Evolutionary conservation across 768 basidiomycete species (phyloP), one percentile per base, ranked within the genome.

Genomic region (Boletus sensibilis): DNA sequence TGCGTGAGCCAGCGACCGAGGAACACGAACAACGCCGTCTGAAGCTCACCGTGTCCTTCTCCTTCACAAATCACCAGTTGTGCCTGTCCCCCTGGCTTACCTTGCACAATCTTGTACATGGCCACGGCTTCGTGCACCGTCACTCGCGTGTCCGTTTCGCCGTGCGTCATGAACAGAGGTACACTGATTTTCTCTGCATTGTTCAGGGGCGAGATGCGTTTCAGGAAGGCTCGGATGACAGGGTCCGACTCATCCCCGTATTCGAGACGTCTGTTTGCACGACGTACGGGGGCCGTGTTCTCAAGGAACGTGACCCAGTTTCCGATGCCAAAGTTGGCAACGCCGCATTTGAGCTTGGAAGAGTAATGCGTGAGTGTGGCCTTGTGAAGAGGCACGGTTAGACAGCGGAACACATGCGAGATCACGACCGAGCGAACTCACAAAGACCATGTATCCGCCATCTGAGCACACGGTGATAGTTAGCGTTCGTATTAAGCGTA

Each of bases 291-390:
- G 18, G 76, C 76, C 3, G 76, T 78, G 43, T 76, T 75, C 57
- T 76, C 65, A n/a, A 77, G 73, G 58, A 77, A 77, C 1, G 74
- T 75, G 12, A 71, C 64, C 69, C 73, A 77, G 54, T 78, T 72
- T 23, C 63, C 64, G 23, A 78, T 70, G 12, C 76, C 76, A 55
- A 72, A 78, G 57, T 77, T 73, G 34, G 75, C 74, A 14, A 78
- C 57, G 2, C 76, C 76, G 33, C 77, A 78, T 38, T 61, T 70
- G 35, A 78, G 69, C 58, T 72, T 72, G 53, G 72, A 61, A 18
- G 77, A 78, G 42, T 75, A 78, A 48, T 78, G 76, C 10, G 69
- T 68, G 52, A 78, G 67, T 20, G 74, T 69, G 5, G 76, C 76
- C 76, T 76, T 54, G 21, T n/a, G 33, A 18, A 27, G 23, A 37